Evolutionary conservation across 2,329 filamentous ascomycete genomes (phyloP), one percentile per base, ranked within the genome.

Genomic region (Arthrobotrys pseudoclavata): DNA sequence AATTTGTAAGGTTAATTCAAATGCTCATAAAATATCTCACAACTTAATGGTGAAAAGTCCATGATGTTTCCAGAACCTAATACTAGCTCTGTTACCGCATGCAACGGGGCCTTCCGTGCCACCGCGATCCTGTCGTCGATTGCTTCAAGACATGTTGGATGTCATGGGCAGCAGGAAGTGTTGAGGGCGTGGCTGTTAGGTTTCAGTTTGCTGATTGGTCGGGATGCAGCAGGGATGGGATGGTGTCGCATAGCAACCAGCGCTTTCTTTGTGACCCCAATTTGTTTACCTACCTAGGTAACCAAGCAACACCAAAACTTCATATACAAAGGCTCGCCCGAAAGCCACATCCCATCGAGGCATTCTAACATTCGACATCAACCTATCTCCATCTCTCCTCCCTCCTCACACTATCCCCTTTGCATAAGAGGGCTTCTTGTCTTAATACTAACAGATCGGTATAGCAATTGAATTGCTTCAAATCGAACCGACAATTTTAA

Each of bases 211-310:
- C 37, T 37, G 50, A 45, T 34, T 24, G 53, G 10, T 24, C 34
- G 22, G 37, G 47, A 26, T 47, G 50, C 29, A 18, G 29, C 15
- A 15, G 20, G 53, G 60, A 9, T 64, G 53, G 42, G 9, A n/a
- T 52, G 52, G 57, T 70, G 50, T 71, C 67, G 74, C 74, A 77
- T 77, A 77, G 74, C 74, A 77, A 77, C 74, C 50, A 55, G 22
- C 37, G 26, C 55, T 15, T 26, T 40, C 18, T 13, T 12, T 53
- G 24, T 4, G 9, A 13, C 2, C n/a, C 47, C 34, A 29, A 37
- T 67, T 77, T 77, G 67, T 77, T 70, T 77, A 71, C 67, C 61
- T 22, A 20, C 42, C 42, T 45, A 2, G 15, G 42, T 20, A 40
- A 47, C 67, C 37, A 55, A 61, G 74, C 67, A 71, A 71, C 71